Conservation (phyloP, 495 filamentous ascomycete genomes). For the Emericellopsis terricola region DNA sequence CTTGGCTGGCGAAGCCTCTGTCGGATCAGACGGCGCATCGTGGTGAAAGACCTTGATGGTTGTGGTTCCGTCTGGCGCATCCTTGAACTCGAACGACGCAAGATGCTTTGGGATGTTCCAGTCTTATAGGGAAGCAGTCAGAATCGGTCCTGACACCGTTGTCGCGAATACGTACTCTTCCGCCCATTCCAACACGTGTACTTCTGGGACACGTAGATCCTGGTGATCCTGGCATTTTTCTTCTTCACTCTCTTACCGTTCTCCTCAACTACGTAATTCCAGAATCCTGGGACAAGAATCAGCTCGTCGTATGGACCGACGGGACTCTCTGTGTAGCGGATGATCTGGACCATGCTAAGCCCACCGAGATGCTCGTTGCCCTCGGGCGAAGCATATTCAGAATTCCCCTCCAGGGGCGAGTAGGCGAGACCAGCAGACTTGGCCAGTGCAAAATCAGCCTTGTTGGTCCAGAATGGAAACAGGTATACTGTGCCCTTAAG, state of each 20-base stretch:
- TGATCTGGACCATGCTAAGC: slow-evolving; percentile 24
- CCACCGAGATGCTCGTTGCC: slow-evolving; percentile 20
- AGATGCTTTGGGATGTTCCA: slow-evolving; percentile 39
- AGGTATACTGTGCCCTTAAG: slow-evolving; percentile 19
- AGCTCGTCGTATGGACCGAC: slow-evolving; percentile 35
- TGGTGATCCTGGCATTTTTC: slow-evolving; percentile 16
- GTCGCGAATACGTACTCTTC: slow-evolving; percentile 13
- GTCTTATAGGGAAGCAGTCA: slow-evolving; percentile 8
- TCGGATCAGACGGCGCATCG: slow-evolving; percentile 8
- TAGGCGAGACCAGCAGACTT: slow-evolving; percentile 7
- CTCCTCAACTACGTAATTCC: slow-evolving; percentile 15
- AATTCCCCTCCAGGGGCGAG: slow-evolving; percentile 21
- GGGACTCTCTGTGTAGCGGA: slow-evolving; percentile 29
- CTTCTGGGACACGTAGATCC: slow-evolving; percentile 32
- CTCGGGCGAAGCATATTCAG: slow-evolving; percentile 9
- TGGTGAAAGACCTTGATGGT: slow-evolving; percentile 25
- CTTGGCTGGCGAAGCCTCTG: slow-evolving; percentile 9
- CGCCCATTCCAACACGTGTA: slow-evolving; percentile 29
- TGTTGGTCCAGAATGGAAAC: slow-evolving; percentile 17
- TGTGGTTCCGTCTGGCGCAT: slow-evolving; percentile 13
- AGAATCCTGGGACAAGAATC: slow-evolving; percentile 24
- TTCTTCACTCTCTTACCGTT: slow-evolving; percentile 9
- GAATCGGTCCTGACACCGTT: background rate
- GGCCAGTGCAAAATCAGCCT: slow-evolving; percentile 10
- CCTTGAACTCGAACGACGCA: slow-evolving; percentile 28